phyloP scores from a whole-genome alignment of 2,329 filamentous ascomycete species.

The Fusarium citri region DNA sequence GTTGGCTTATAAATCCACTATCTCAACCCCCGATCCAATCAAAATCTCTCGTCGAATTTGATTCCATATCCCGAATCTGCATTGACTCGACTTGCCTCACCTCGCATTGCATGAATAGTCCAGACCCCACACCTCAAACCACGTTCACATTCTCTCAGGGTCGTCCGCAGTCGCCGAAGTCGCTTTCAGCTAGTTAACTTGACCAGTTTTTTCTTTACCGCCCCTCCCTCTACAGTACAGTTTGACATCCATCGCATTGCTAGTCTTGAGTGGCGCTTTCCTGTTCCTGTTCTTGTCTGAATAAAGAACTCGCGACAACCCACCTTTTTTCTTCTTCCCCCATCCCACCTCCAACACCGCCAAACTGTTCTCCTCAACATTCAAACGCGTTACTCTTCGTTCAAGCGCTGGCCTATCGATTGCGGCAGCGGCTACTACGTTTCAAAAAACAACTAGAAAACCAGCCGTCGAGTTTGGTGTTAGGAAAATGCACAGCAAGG shows the following conservation, averaged over 20 bases:
- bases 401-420: slow-evolving; percentile 80
- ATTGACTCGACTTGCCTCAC: slow-evolving; percentile 9
- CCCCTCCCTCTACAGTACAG: slow-evolving; percentile 6
- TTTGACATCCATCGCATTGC: not conserved
- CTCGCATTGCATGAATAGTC: slow-evolving; percentile 15
- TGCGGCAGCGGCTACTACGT: slow-evolving; percentile 73
- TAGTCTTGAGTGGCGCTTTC: slow-evolving; percentile 16
- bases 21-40: slow-evolving; percentile 18
- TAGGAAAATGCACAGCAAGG: slow-evolving; percentile 88
- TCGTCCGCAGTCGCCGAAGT: slow-evolving; percentile 25
- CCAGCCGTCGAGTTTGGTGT: slow-evolving; percentile 51
- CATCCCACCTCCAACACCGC: slow-evolving; percentile 55
- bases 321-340: slow-evolving; percentile 12
- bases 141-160: slow-evolving; percentile 15
- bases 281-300: not conserved
- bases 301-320: slow-evolving; percentile 36
- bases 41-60: slow-evolving; percentile 26
- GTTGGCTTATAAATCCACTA: slow-evolving; percentile 28
- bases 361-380: slow-evolving; percentile 93
- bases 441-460: slow-evolving; percentile 63
- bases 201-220: slow-evolving; percentile 20
- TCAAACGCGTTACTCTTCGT: slow-evolving; percentile 78
- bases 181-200: slow-evolving; percentile 18
- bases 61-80: slow-evolving; percentile 27
- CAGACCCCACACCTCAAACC: slow-evolving; percentile 15